Conservation (phyloP, 768 basidiomycete species). For the Suillus subaureus region DNA sequence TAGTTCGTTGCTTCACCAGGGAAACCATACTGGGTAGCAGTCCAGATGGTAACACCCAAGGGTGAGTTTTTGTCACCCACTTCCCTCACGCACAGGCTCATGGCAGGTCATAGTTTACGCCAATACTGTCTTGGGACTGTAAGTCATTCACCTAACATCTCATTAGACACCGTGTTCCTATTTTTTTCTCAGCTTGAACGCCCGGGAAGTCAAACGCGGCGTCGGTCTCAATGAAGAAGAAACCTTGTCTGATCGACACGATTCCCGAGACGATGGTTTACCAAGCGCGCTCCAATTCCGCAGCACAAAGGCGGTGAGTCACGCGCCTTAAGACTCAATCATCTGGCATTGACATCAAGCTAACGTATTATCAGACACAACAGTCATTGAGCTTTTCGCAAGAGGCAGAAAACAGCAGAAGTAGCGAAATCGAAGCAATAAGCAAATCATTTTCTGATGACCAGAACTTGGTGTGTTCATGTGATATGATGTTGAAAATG, state of each 20-base stretch:
- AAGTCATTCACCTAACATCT: constrained; percentile 5
- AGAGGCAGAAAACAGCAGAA: constrained; percentile 9
- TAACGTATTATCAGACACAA: constrained; percentile 13
- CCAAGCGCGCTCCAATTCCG: constrained; percentile 17
- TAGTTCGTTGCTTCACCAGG: constrained; percentile 29
- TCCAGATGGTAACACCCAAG: constrained; percentile 31
- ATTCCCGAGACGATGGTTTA: not conserved
- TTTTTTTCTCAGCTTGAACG: constrained; percentile 25
- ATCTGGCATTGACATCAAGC: too few species aligned
- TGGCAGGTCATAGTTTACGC: constrained; percentile 24
- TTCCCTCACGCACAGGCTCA: not conserved
- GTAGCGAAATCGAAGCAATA: constrained; percentile 16
- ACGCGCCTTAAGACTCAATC: not conserved
- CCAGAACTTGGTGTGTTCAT: not conserved
- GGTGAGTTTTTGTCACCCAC: constrained; percentile 13
- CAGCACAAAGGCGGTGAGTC: constrained; percentile 21
- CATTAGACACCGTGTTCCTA: not conserved
- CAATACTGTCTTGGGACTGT: constrained; percentile 31
- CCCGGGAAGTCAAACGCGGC: constrained; percentile 20
- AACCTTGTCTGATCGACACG: constrained; percentile 13
- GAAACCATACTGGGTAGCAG: constrained; percentile 25
- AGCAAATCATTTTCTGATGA: constrained; percentile 20
- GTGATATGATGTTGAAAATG: not conserved
- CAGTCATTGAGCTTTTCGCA: constrained; percentile 18
- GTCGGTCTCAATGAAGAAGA: constrained; percentile 30